Base-by-base conservation (phyloP, 2,329 filamentous ascomycete genomes). In the Nannizziopsis arthrosporioides region DNA sequence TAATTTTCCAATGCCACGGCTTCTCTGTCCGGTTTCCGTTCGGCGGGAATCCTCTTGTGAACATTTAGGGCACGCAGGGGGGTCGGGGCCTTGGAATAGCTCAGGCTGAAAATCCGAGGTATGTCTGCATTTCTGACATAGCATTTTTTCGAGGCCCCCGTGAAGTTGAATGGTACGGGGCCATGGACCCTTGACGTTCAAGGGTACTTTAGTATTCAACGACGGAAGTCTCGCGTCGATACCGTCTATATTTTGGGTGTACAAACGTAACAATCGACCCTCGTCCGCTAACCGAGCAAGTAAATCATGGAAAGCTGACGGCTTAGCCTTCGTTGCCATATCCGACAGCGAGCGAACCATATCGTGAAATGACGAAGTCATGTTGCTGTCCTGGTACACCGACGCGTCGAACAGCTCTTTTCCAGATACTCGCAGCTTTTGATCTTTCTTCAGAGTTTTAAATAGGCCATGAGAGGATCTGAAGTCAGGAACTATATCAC, bases 321-420 rank as follows among this genome's bases (percentile, higher is more conserved):
- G 88, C 54, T 81, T 69, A 47, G 90, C 89, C 44, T 75, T 75
- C 56, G 81, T 80, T 17, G 86, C 86, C 69, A 89, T 77, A 49
- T 82, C 75, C 39, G 87, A 87, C 59, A 98, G 77, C 59, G 85
- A 82, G 61, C 89, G 84, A 57, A 98, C 87, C 90, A 98, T 96
- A 62, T 84, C 81, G 66, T 98, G 92, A 64, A 98, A 98, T 9
- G 84, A 86, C 18, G 84, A 82, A 0, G 90, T 96, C 10, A 89
- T 85, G 17, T 78, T 76, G 63, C 93, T 83, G 70, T 94, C 85
- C 65, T 87, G 89, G 72, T 98, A 98, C 47, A 98, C 92, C 6
- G 90, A 94, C 45, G 92, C 92, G 68, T 98, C 92, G 62, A 98
- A 98, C 0, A 98, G 76, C 56, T 94, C 82, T 67, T 96, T 95